These are phyloP conservation scores for Hyaloscypha variabilis DNA, from an alignment of 495 filamentous ascomycete species.

Conservation along the genomic window DNA sequence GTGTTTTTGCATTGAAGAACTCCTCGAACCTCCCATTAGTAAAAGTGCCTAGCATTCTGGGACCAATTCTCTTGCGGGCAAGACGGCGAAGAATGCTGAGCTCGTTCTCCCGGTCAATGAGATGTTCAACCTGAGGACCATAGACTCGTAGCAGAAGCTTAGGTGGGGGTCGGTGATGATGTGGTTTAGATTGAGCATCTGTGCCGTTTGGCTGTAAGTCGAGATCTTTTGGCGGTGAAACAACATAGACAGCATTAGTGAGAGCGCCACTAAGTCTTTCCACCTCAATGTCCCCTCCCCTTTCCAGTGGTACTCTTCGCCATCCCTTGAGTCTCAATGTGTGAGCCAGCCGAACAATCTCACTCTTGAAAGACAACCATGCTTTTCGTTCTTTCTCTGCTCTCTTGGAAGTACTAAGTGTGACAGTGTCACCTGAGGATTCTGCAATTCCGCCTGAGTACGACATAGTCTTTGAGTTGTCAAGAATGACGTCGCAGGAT, in stretches of 20 bases:
- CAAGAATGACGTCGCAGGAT: conserved; percentile 75
- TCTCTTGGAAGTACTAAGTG: conserved; percentile 38
- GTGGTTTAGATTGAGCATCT: conserved; percentile 31
- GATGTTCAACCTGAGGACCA: conserved; percentile 91
- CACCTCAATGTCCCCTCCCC: conserved; percentile 71
- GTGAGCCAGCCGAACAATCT: conserved; percentile 87
- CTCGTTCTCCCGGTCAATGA: conserved; percentile 93
- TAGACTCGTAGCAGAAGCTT: conserved; percentile 94
- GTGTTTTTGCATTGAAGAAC: conserved; percentile 78
- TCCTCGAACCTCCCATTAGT: conserved; percentile 96
- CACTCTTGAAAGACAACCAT: conserved; percentile 83
- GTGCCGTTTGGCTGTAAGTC: conserved; percentile 39
- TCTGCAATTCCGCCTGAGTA: conserved; percentile 65
- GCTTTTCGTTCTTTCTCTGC: conserved; percentile 68
- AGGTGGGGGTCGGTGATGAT: conserved; percentile 34
- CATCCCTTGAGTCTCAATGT: conserved; percentile 89
- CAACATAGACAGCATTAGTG: conserved; percentile 95
- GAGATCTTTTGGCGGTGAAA: conserved; percentile 72
- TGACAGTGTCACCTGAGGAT: conserved; percentile 37
- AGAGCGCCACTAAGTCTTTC: conserved; percentile 88
- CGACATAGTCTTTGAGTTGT: conserved; percentile 85
- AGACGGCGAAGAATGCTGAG: conserved; percentile 84
- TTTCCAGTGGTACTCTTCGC: conserved; percentile 79
- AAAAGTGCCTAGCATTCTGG: conserved; percentile 91
- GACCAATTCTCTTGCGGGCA: conserved; percentile 89